These are phyloP conservation scores for Scedosporium dehoogii DNA, from an alignment of 2,329 filamentous ascomycete species.

Conservation along the genomic window DNA sequence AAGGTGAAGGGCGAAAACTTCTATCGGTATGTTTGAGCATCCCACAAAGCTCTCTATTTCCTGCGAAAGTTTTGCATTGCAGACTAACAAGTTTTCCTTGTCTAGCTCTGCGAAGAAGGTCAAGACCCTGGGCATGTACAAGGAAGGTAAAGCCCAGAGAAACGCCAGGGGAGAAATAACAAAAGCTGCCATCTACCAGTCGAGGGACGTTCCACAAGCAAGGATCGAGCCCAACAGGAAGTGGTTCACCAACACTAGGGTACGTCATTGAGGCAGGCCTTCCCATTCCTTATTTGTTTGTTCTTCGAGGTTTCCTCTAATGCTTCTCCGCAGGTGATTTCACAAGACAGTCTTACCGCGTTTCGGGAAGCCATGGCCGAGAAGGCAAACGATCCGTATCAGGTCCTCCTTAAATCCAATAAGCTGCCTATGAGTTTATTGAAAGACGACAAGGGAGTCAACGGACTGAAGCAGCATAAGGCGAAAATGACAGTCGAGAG, in stretches of 20 bases:
- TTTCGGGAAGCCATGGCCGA: conserved; percentile 92
- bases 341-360: conserved; percentile 73
- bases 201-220: conserved; percentile 68
- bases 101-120: conserved; percentile 67
- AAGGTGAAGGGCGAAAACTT: conserved; percentile 97
- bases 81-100: conserved; percentile 4
- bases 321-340: conserved; percentile 44
- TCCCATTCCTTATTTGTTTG: not conserved
- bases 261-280: not conserved
- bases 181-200: conserved; percentile 76
- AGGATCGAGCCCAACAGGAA: conserved; percentile 92
- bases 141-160: conserved; percentile 72
- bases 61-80: conserved; percentile 1
- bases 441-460: conserved; percentile 59
- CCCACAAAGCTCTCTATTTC: not conserved
- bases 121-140: conserved; percentile 82
- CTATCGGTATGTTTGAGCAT: conserved; percentile 55
- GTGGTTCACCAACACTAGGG: conserved; percentile 93
- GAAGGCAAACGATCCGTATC: conserved; percentile 81
- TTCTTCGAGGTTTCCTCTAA: not conserved
- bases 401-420: conserved; percentile 91
- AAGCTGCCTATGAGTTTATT: conserved; percentile 96
- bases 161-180: conserved; percentile 79
- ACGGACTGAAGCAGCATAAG: conserved; percentile 83
- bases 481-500: conserved; percentile 91